phyloP scores from a whole-genome alignment of 2,329 filamentous ascomycete genomes.

The Verticillium nubilum region DNA sequence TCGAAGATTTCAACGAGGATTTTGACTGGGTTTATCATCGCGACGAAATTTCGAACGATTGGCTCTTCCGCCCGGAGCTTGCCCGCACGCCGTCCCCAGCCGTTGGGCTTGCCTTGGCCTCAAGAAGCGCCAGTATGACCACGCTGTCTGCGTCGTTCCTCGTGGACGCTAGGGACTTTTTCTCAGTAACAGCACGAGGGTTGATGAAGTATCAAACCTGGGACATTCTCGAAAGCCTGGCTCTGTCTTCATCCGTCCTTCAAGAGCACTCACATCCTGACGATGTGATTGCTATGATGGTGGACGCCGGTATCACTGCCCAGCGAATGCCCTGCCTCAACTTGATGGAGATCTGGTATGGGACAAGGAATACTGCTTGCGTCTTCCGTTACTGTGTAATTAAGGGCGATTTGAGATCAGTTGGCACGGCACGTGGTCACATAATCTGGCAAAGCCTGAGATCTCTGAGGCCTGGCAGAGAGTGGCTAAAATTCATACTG shows the following conservation, averaged over 20 bases:
- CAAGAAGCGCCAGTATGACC: not conserved
- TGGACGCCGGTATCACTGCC: constrained; percentile 6
- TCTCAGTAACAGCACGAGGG: not conserved
- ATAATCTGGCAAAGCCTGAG: not conserved
- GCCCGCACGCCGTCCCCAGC: not conserved
- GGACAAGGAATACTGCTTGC: not conserved
- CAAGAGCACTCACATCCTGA: not conserved
- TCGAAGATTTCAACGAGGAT: not conserved
- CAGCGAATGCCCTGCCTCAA: constrained; percentile 1
- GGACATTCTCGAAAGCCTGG: not conserved
- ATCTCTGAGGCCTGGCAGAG: not conserved
- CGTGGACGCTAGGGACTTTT: not conserved
- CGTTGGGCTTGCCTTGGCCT: not conserved
- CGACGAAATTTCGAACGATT: not conserved
- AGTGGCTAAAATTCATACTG: not conserved
- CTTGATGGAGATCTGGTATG: not conserved
- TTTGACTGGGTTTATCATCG: not conserved
- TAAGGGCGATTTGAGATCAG: not conserved
- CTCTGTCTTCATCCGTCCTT: not conserved
- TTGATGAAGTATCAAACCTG: not conserved
- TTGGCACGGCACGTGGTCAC: not conserved
- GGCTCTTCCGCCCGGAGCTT: not conserved
- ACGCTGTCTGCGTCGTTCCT: not conserved
- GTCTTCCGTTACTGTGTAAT: not conserved
- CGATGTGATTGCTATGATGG: not conserved